A percentile compares a stretch with the other conserved stretches of the same genome.
Evolutionary conservation across 176 grass and related monocot genomes (phyloP).

Genomic region (Triticum timopheevii): DNA sequence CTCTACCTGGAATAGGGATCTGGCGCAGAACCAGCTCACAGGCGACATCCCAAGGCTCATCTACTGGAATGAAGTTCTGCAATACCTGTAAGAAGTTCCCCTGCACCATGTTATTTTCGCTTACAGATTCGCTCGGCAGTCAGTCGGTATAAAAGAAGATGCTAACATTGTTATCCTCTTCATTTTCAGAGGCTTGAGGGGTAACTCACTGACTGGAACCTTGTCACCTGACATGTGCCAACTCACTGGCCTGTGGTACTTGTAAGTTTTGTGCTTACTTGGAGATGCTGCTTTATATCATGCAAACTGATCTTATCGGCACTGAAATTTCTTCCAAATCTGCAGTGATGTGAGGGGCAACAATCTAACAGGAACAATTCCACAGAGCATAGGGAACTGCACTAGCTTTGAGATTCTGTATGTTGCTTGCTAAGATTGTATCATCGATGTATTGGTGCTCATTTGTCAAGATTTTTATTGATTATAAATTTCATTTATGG

Average conservation of each 20-base stretch:
- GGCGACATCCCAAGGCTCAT: slow-evolving; percentile 93
- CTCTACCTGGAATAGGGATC: slow-evolving; percentile 54
- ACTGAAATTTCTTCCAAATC: slow-evolving; percentile 9
- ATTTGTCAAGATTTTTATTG: neutral
- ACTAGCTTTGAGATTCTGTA: slow-evolving; percentile 98
- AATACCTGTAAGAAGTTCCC: slow-evolving; percentile 69
- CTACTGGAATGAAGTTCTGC: slow-evolving; percentile 99
- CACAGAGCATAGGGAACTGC: slow-evolving; percentile 91
- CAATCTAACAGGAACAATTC: slow-evolving; percentile 96
- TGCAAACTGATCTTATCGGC: neutral
- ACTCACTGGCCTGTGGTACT: slow-evolving; percentile 97
- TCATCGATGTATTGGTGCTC: neutral
- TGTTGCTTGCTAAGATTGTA: slow-evolving; percentile 20
- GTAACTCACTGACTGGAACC: slow-evolving; percentile 78
- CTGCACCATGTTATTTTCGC: neutral
- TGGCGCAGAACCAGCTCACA: slow-evolving; percentile 88
- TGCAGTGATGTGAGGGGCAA: slow-evolving; percentile 96
- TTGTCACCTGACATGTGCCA: slow-evolving; percentile 97
- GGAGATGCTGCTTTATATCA: neutral
- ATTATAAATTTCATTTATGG: slow-evolving; percentile 4
- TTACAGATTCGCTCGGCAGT: neutral
- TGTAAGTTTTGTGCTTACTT: slow-evolving; percentile 58
- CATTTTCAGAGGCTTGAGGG: slow-evolving; percentile 74
- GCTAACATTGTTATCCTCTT: slow-evolving; percentile 15
- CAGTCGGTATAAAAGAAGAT: neutral